Percentiles rank a stretch among this genome's conserved stretches.
Conservation (phyloP, 2,329 filamentous ascomycete species). For the Colletotrichum plurivorum region DNA sequence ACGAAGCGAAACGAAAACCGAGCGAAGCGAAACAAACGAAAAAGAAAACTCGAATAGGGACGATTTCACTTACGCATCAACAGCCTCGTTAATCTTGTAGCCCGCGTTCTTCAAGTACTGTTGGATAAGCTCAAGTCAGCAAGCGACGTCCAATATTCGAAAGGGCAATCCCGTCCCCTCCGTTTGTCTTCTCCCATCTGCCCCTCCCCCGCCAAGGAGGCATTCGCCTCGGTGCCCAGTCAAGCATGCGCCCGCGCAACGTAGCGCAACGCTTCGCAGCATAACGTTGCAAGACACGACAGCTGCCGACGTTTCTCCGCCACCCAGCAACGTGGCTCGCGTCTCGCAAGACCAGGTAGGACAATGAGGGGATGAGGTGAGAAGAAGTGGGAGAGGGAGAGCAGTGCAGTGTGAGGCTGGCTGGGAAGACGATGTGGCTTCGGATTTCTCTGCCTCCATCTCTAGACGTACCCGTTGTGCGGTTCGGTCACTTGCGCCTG, state of each 20-base stretch:
- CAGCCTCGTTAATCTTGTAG: slow-evolving; percentile 67
- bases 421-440: not conserved
- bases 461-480: slow-evolving; percentile 59
- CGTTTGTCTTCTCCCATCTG: not conserved
- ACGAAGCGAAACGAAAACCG: slow-evolving; percentile 11
- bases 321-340: slow-evolving; percentile 9
- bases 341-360: slow-evolving; percentile 4
- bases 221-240: slow-evolving; percentile 12
- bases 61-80: slow-evolving; percentile 67
- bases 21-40: slow-evolving; percentile 26
- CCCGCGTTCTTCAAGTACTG: slow-evolving; percentile 64
- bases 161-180: not conserved
- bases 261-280: slow-evolving; percentile 6
- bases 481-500: slow-evolving; percentile 59
- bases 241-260: not conserved
- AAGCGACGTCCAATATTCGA: slow-evolving; percentile 8
- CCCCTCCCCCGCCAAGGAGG: slow-evolving; percentile 20
- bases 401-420: not conserved
- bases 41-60: slow-evolving; percentile 40
- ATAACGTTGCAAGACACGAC: slow-evolving; percentile 17
- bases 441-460: slow-evolving; percentile 2
- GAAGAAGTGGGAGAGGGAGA: slow-evolving; percentile 4
- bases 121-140: slow-evolving; percentile 34
- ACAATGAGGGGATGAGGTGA: slow-evolving; percentile 3
- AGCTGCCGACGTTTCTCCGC: slow-evolving; percentile 26